Percentiles rank a stretch among this genome's conserved stretches.
Evolutionary conservation across 805 yeast species (phyloP).

Genomic region (Ascoidea rubescens): DNA sequence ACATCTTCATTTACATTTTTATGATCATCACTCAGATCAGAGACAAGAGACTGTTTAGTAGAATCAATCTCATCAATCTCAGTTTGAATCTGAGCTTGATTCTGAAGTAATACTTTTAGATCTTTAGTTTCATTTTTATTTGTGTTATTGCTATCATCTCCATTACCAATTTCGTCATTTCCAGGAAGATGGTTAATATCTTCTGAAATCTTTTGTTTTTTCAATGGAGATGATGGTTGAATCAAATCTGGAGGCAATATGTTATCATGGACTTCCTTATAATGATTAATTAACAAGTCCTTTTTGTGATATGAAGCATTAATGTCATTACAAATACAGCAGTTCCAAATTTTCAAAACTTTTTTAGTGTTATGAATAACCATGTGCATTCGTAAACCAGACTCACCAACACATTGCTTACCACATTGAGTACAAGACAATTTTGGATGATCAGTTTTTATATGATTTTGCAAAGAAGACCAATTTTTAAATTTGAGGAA

Average conservation of each 20-base stretch:
- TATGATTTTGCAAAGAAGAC: slow-evolving; percentile 61
- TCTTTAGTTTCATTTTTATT: not conserved
- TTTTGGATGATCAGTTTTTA: slow-evolving; percentile 61
- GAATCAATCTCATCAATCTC: not conserved
- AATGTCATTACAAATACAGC: slow-evolving; percentile 40
- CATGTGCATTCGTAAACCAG: slow-evolving; percentile 65
- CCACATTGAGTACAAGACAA: slow-evolving; percentile 51
- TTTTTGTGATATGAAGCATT: slow-evolving; percentile 38
- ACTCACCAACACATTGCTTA: slow-evolving; percentile 57
- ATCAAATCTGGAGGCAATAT: not conserved
- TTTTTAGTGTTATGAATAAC: slow-evolving; percentile 43
- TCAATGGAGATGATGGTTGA: not conserved
- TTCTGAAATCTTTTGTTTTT: not conserved
- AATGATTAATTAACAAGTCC: slow-evolving; percentile 43
- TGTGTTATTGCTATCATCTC: too few relatives aligned
- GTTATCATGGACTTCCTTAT: slow-evolving; percentile 29
- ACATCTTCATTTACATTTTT: not conserved
- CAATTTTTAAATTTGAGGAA: slow-evolving; percentile 47
- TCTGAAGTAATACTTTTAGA: too few relatives aligned
- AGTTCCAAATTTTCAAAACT: slow-evolving; percentile 51
- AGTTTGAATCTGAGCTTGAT: too few relatives aligned
- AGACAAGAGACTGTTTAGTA: too few relatives aligned
- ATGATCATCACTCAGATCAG: too few relatives aligned
- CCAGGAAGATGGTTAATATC: not conserved
- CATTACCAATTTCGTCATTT: not conserved